phyloP scores from a whole-genome alignment of 176 grass and related monocot species.

The Aegilops bicornis region DNA sequence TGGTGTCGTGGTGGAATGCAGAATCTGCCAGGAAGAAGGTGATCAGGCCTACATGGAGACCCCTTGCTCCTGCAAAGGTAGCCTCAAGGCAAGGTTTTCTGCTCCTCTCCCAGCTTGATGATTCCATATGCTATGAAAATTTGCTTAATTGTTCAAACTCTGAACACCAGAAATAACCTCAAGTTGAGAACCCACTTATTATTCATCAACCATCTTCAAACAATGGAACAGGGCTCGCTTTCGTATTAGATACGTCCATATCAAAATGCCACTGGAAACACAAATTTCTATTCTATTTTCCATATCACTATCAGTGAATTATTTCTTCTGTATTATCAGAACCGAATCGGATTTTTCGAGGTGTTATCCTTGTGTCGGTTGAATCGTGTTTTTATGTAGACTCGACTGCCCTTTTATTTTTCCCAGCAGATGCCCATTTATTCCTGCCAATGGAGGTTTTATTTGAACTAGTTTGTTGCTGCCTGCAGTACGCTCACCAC shows the following conservation, averaged over 20 bases:
- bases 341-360: neutral
- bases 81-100: slow-evolving; percentile 59
- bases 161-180: neutral
- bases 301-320: neutral
- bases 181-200: neutral
- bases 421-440: neutral
- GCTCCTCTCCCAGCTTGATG: neutral
- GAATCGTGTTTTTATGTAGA: neutral
- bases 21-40: slow-evolving; percentile 88
- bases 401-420: neutral
- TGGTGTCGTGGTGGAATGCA: slow-evolving; percentile 57
- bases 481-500: slow-evolving; percentile 70
- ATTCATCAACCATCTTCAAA: neutral
- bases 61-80: slow-evolving; percentile 83
- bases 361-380: neutral
- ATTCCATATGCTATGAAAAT: neutral
- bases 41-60: slow-evolving; percentile 63
- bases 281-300: neutral
- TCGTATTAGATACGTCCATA: neutral
- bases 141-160: too few species aligned
- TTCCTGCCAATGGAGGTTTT: neutral
- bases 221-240: neutral
- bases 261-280: neutral
- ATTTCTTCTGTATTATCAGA: neutral
- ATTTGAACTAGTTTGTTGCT: slow-evolving; percentile 31